Evolutionary conservation across 306 rosid genomes (phyloP).

Genomic region (Hippophae rhamnoides): DNA sequence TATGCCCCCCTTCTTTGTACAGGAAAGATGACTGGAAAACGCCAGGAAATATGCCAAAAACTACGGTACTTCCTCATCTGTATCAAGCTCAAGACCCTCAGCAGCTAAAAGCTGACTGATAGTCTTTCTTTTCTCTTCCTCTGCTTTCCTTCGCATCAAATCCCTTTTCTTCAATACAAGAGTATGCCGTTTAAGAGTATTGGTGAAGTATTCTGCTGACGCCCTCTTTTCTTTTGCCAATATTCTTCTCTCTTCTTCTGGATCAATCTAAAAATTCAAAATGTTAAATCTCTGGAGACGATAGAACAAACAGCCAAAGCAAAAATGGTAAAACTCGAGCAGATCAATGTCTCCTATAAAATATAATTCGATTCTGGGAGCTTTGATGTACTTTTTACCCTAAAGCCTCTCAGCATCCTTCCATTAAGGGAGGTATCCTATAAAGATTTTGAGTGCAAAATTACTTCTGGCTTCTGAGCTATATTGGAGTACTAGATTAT

Average conservation of each 20-base stretch:
- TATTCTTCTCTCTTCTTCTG: constrained; percentile 69
- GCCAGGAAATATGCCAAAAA: no score
- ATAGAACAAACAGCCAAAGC: constrained; percentile 6
- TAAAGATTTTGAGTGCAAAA: no score
- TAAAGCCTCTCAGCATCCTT: no score
- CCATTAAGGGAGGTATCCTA: no score
- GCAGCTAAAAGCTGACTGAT: constrained; percentile 67
- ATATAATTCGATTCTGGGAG: no score
- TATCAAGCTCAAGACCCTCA: constrained; percentile 90
- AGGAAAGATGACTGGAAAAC: no score
- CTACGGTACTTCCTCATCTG: constrained; percentile 40
- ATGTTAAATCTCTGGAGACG: neutral
- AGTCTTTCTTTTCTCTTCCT: constrained; percentile 58
- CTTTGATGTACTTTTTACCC: no score
- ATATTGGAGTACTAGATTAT: no score
- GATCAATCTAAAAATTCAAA: constrained; percentile 60
- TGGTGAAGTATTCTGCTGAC: constrained; percentile 54
- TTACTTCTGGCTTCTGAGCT: no score
- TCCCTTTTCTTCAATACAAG: constrained; percentile 77
- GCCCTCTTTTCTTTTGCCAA: constrained; percentile 86
- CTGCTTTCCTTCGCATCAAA: constrained; percentile 68
- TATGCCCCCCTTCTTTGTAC: no score
- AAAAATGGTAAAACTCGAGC: constrained; percentile 4
- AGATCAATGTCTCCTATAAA: neutral
- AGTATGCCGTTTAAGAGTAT: constrained; percentile 73